These are phyloP conservation scores for Hymenoscyphus fructigenus DNA, from an alignment of 2,329 filamentous ascomycete species.

Conservation along the genomic window DNA sequence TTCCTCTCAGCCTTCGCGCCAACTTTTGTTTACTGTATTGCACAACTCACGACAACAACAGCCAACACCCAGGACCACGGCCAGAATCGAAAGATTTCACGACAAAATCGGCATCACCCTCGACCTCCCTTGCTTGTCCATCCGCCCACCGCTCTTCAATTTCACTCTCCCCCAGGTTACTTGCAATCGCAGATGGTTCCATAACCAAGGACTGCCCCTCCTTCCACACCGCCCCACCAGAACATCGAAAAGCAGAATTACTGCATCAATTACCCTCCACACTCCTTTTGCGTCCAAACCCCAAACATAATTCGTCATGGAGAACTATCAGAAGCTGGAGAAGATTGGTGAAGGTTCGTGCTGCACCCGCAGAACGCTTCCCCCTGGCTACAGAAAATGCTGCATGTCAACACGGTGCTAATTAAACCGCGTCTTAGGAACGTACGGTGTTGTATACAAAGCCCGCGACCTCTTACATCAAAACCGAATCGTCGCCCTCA, in stretches of 20 bases:
- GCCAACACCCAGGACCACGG: conserved; percentile 13
- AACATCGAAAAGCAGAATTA: conserved; percentile 30
- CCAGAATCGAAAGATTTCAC: conserved; percentile 14
- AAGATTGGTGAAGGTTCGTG: conserved; percentile 88
- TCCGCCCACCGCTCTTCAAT: conserved; percentile 11
- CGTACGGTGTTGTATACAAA: conserved; percentile 95
- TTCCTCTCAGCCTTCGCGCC: conserved; percentile 10
- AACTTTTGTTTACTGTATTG: conserved; percentile 27
- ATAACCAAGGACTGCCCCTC: conserved; percentile 31
- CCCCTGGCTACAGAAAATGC: conserved; percentile 4
- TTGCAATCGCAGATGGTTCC: conserved; percentile 15
- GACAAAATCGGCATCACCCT: conserved; percentile 13
- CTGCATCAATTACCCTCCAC: conserved; percentile 32
- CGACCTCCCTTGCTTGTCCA: conserved; percentile 7
- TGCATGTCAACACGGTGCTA: conserved; percentile 18
- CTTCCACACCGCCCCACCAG: conserved; percentile 36
- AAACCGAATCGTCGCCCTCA: conserved; percentile 85
- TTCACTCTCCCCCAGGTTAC: conserved; percentile 23
- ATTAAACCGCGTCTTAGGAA: conserved; percentile 57
- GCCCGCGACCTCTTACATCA: conserved; percentile 79
- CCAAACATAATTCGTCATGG: conserved; percentile 57
- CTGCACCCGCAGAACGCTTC: conserved; percentile 9
- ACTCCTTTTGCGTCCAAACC: conserved; percentile 26
- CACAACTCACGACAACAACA: conserved; percentile 18
- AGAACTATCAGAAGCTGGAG: conserved; percentile 95